Percentiles rank a stretch among this genome's conserved stretches.
These are phyloP conservation scores for Pyrenophora seminiperda DNA, from an alignment of 2,329 filamentous ascomycete genomes.

Conservation along the genomic window DNA sequence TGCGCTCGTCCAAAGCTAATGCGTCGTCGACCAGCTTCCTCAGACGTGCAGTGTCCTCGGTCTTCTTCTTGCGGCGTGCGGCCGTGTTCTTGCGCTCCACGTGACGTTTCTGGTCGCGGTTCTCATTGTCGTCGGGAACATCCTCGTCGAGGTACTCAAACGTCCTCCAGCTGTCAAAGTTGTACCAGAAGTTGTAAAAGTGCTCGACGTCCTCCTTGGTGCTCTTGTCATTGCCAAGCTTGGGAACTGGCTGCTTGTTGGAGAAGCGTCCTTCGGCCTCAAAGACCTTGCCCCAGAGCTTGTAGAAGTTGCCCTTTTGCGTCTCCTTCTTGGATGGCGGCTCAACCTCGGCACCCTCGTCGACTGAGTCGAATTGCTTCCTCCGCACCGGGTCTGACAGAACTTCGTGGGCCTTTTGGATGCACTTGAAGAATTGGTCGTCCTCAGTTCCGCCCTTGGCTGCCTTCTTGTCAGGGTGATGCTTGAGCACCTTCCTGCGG, in stretches of 20 bases:
- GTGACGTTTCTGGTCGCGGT: constrained; percentile 98
- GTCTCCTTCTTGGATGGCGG: constrained; percentile 91
- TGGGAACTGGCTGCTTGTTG: constrained; percentile 84
- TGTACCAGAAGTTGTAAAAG: constrained; percentile 99
- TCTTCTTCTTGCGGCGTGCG: constrained; percentile 98
- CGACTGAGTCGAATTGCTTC: constrained; percentile 94
- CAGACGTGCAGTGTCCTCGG: constrained; percentile 90
- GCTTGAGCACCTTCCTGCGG: constrained; percentile 98
- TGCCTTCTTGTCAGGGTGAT: constrained; percentile 99
- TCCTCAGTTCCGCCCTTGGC: constrained; percentile 85
- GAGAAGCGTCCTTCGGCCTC: constrained; percentile 92
- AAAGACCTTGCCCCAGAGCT: constrained; percentile 89
- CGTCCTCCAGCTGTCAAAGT: constrained; percentile 95
- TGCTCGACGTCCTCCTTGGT: constrained; percentile 86
- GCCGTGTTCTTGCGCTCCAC: constrained; percentile 98
- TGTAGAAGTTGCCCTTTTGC: constrained; percentile 89
- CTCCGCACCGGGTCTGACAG: constrained; percentile 90
- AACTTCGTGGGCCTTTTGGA: constrained; percentile 95
- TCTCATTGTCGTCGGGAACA: constrained; percentile 97
- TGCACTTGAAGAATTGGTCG: constrained; percentile 99
- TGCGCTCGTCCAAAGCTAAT: constrained; percentile 85
- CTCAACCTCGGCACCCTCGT: constrained; percentile 90
- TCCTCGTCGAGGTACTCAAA: constrained; percentile 99
- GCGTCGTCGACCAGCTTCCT: constrained; percentile 88
- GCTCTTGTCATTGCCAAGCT: constrained; percentile 82